Evolutionary conservation across 1,284 basidiomycete genomes (phyloP).

Genomic region (Cystobasidiaceae sp.): DNA sequence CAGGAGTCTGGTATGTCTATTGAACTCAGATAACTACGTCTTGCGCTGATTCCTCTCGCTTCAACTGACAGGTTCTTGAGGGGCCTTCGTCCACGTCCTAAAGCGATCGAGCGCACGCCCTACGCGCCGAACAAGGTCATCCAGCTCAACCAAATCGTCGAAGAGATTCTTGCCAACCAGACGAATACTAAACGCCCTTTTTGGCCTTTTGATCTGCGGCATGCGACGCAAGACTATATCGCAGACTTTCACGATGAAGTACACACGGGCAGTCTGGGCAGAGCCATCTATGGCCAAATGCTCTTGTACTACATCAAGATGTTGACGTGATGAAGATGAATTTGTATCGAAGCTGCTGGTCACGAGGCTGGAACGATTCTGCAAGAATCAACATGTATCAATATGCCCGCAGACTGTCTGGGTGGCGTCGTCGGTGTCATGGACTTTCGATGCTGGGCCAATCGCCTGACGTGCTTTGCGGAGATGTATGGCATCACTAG

Average conservation of each 20-base stretch:
- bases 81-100: not conserved
- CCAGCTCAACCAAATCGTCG: conserved; percentile 13
- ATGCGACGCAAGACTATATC: conserved; percentile 10
- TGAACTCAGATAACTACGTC: not conserved
- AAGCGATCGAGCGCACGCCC: not conserved
- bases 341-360: not conserved
- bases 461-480: too few species aligned
- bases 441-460: too few species aligned
- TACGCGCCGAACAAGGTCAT: conserved; percentile 14
- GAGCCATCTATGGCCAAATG: conserved; percentile 8
- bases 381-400: too few species aligned
- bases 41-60: not conserved
- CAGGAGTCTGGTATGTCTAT: conserved; percentile 8
- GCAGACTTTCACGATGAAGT: conserved; percentile 8
- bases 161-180: conserved; percentile 1
- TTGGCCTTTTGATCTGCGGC: conserved; percentile 12
- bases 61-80: conserved; percentile 8
- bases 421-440: too few species aligned
- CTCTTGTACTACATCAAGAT: conserved; percentile 17
- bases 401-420: too few species aligned
- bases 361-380: not conserved
- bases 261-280: conserved; percentile 1
- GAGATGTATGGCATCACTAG: too few species aligned
- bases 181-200: not conserved
- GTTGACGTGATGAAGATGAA: not conserved